Conservation (phyloP, 805 yeast genomes). For the Clavispora carvajalis region DNA sequence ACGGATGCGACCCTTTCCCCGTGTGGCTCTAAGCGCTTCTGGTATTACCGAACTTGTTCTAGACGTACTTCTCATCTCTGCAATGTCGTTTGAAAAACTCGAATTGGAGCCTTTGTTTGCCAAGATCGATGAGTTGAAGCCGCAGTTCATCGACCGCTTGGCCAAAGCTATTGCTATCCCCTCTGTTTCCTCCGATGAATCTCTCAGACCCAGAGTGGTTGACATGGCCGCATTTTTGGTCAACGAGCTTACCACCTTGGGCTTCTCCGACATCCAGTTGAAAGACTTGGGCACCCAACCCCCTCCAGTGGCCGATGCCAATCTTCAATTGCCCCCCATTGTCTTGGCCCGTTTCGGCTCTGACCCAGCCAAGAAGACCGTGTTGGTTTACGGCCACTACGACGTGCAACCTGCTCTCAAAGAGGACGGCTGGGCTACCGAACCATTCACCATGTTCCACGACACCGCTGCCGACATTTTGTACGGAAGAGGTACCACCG, state of each 20-base stretch:
- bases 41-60: neutral
- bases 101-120: slow-evolving; percentile 44
- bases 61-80: neutral
- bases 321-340: slow-evolving; percentile 83
- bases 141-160: slow-evolving; percentile 66
- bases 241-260: slow-evolving; percentile 61
- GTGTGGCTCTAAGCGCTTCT: neutral
- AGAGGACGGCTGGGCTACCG: slow-evolving; percentile 95
- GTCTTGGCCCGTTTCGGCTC: slow-evolving; percentile 85
- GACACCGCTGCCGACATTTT: slow-evolving; percentile 61
- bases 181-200: slow-evolving; percentile 89
- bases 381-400: slow-evolving; percentile 92
- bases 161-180: slow-evolving; percentile 88
- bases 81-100: slow-evolving; percentile 36
- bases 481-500: slow-evolving; percentile 93
- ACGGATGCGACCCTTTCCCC: neutral
- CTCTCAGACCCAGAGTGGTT: slow-evolving; percentile 81
- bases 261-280: slow-evolving; percentile 77
- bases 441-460: slow-evolving; percentile 71
- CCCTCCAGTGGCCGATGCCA: slow-evolving; percentile 70
- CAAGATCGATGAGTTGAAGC: slow-evolving; percentile 71
- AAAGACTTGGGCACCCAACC: slow-evolving; percentile 86
- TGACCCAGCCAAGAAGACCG: slow-evolving; percentile 80
- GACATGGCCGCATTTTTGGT: slow-evolving; percentile 83
- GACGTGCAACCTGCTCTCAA: slow-evolving; percentile 94